A percentile compares a stretch with the other conserved stretches of the same genome.
These are phyloP conservation scores for Kodamaea laetipori DNA, from an alignment of 805 yeast genomes.

Conservation along the genomic window DNA sequence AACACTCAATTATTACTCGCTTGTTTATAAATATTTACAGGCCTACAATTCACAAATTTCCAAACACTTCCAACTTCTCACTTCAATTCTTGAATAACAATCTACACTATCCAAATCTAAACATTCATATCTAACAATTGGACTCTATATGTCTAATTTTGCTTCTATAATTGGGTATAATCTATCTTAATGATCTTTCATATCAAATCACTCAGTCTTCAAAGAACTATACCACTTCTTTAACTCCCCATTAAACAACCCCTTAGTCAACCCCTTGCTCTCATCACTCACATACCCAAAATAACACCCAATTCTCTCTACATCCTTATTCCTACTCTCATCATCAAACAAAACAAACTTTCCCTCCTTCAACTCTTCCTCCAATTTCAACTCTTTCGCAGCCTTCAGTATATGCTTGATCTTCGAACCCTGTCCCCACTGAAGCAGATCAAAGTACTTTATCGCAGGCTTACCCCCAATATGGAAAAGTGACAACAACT, in stretches of 20 bases:
- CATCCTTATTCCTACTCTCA: constrained; percentile 76
- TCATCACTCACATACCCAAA: constrained; percentile 67
- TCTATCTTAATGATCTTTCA: too few relatives aligned
- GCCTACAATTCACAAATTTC: too few relatives aligned
- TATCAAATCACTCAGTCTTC: too few relatives aligned
- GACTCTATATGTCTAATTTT: too few relatives aligned
- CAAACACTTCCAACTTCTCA: too few relatives aligned
- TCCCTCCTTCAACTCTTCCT: constrained; percentile 47
- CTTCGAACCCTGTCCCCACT: constrained; percentile 71
- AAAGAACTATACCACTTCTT: constrained; percentile 33
- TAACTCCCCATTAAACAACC: constrained; percentile 50
- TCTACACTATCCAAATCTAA: too few relatives aligned
- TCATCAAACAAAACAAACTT: constrained; percentile 67
- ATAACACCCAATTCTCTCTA: constrained; percentile 65
- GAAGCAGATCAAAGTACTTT: constrained; percentile 55
- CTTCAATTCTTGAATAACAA: too few relatives aligned
- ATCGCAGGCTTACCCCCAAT: constrained; percentile 57
- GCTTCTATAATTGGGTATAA: too few relatives aligned
- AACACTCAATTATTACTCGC: too few relatives aligned
- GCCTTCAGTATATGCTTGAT: constrained; percentile 56
- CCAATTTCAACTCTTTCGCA: constrained; percentile 48
- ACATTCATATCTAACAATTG: too few relatives aligned
- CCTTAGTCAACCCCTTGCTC: constrained; percentile 56
- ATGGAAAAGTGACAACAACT: constrained; percentile 54
- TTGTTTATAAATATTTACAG: too few relatives aligned